A percentile compares a stretch with the other conserved stretches of the same genome.
Evolutionary conservation across 208 protist genomes (phyloP).

Genomic region (Phytomonas sp.): DNA sequence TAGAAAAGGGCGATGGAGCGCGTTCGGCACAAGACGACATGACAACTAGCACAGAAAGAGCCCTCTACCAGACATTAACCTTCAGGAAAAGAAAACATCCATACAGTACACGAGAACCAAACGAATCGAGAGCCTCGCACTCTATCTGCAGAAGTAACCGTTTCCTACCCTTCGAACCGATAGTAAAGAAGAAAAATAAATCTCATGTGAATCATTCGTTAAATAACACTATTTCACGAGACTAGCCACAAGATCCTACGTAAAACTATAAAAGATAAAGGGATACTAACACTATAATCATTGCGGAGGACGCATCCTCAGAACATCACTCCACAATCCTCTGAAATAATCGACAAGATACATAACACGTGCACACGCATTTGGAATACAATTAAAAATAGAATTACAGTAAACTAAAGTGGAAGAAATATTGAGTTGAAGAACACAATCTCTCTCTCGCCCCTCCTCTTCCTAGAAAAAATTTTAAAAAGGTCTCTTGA

Average conservation of each 20-base stretch:
- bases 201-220: not conserved
- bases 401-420: not conserved
- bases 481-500: not conserved
- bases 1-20: too few species aligned
- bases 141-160: not conserved
- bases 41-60: not conserved
- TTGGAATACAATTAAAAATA: not conserved
- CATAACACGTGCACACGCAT: not conserved
- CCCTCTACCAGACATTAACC: too few species aligned
- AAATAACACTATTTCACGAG: not conserved
- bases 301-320: not conserved
- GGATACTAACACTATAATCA: not conserved
- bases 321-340: not conserved
- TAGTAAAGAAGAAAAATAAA: constrained; percentile 9
- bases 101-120: too few species aligned
- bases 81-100: not conserved
- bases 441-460: too few species aligned
- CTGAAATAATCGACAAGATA: not conserved
- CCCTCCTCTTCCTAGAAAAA: not conserved
- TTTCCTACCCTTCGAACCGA: not conserved
- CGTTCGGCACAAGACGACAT: too few species aligned
- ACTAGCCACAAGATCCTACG: not conserved
- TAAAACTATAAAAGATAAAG: constrained; percentile 9
- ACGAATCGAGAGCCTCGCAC: not conserved
- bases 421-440: not conserved